Evolutionary conservation across 2,329 filamentous ascomycete species (phyloP).

Genomic region (Colletotrichum truncatum): DNA sequence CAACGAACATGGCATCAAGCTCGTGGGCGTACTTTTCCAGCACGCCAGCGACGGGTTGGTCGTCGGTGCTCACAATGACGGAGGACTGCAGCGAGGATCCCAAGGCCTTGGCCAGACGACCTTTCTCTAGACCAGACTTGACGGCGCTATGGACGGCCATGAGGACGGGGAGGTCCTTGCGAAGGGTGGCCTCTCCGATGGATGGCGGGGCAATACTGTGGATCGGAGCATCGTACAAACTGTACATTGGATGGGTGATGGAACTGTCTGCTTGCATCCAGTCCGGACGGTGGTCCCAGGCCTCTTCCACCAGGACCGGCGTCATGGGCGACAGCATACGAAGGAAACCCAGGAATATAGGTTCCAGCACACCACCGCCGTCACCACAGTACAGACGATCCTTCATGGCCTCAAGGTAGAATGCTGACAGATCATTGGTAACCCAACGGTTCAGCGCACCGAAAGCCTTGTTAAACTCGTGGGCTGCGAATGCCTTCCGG

Average conservation of each 20-base stretch:
- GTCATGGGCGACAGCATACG: constrained; percentile 84
- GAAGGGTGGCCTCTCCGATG: constrained; percentile 48
- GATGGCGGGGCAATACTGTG: constrained; percentile 50
- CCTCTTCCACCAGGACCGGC: constrained; percentile 87
- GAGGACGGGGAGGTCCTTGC: constrained; percentile 55
- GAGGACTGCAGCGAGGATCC: constrained; percentile 84
- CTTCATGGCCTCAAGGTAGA: constrained; percentile 94
- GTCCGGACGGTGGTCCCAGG: constrained; percentile 79
- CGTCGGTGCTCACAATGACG: constrained; percentile 64
- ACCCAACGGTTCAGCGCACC: constrained; percentile 83
- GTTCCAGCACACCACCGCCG: constrained; percentile 69
- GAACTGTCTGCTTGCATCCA: constrained; percentile 62
- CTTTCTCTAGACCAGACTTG: constrained; percentile 79
- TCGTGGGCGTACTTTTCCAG: constrained; percentile 57
- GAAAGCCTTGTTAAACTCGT: constrained; percentile 85
- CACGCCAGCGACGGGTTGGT: constrained; percentile 41
- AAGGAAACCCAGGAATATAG: constrained; percentile 77
- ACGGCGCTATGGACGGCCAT: constrained; percentile 70
- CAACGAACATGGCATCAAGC: constrained; percentile 73
- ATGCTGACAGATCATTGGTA: constrained; percentile 84
- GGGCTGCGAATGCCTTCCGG: constrained; percentile 70
- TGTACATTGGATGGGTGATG: constrained; percentile 49
- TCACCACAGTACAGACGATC: constrained; percentile 90
- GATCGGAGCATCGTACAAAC: constrained; percentile 56
- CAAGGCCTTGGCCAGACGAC: constrained; percentile 75